Percentiles rank a stretch among this genome's conserved stretches.
Conservation (phyloP, 2,329 filamentous ascomycete genomes). For the Dactylonectria macrodidyma region DNA sequence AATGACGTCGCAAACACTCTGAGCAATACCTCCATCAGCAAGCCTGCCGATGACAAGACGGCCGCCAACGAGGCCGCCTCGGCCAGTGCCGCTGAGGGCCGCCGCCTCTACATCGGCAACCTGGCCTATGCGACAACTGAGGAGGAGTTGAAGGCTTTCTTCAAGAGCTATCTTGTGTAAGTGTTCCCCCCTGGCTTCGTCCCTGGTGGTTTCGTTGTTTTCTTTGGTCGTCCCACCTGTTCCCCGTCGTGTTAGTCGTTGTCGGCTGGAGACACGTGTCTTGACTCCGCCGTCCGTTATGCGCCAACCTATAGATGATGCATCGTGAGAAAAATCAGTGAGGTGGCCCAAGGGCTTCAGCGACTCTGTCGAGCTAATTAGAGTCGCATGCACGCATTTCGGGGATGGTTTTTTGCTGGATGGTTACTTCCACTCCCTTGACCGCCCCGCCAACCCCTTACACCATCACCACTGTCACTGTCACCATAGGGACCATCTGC, state of each 20-base stretch:
- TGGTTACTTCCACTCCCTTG: constrained; percentile 2
- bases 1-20: constrained; percentile 83
- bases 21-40: constrained; percentile 79
- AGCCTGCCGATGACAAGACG: constrained; percentile 67
- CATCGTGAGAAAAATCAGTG: constrained; percentile 12
- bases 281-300: constrained; percentile 20
- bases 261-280: constrained; percentile 45
- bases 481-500: constrained; percentile 43
- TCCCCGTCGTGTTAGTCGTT: constrained; percentile 8
- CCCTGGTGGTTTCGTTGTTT: background rate
- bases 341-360: background rate
- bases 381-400: background rate
- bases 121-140: constrained; percentile 99
- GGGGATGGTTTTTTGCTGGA: background rate
- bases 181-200: constrained; percentile 58
- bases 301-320: constrained; percentile 10
- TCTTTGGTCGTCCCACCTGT: constrained; percentile 13
- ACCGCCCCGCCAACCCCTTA: constrained; percentile 7
- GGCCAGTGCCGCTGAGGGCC: constrained; percentile 97
- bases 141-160: constrained; percentile 99
- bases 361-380: background rate
- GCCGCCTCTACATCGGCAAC: constrained; percentile 99
- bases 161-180: constrained; percentile 99
- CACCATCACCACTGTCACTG: background rate
- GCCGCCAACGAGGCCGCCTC: constrained; percentile 90